Base-by-base conservation (phyloP, 169 alveolate species). In the Hepatocystis sp. region DNA sequence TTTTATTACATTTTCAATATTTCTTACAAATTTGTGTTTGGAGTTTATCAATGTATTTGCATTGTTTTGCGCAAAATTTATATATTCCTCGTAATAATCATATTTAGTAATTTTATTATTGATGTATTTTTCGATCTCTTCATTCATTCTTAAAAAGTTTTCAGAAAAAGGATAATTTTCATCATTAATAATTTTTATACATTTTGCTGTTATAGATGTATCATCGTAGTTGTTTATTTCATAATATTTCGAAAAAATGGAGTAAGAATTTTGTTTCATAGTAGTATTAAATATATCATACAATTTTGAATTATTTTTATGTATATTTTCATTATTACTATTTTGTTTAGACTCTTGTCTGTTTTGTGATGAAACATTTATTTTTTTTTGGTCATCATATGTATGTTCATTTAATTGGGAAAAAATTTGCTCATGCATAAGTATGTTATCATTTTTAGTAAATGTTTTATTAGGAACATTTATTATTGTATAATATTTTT, bases 1-100 rank as follows among this genome's bases (percentile, higher is more conserved):
- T 76, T 76, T 76, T 10, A 76, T 60, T 64, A 49, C 88, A 58
- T 76, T 76, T 51, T 76, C 88, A 46, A 76, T 58, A 76, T 76
- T 76, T 44, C 21, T 58, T 58, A 76, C 32, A 49, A 76, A 58
- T 42, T 76, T 76, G 8, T 58, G 42, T 58, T 76, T 76, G 2
- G 63, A 46, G 23, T 64, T 58, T 76, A 76, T 28, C 65, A 76
- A 36, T 58, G 21, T 58, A 19, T 58, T 32, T 52, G 78, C 88
- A 76, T 60, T 58, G 21, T 58, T 53, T 11, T 15, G 39, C 10
- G 76, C 49, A 34, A 76, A 76, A 3, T 76, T 17, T 10, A 34
- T 21, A 40, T 42, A 76, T 1, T 63, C 67, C 21, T 56, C 55
- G 15, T 55, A 56, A 17, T 58, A 21, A 13, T 42, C 58, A 76